phyloP scores from a whole-genome alignment of 768 basidiomycete species.

The Lenzites betulinus region DNA sequence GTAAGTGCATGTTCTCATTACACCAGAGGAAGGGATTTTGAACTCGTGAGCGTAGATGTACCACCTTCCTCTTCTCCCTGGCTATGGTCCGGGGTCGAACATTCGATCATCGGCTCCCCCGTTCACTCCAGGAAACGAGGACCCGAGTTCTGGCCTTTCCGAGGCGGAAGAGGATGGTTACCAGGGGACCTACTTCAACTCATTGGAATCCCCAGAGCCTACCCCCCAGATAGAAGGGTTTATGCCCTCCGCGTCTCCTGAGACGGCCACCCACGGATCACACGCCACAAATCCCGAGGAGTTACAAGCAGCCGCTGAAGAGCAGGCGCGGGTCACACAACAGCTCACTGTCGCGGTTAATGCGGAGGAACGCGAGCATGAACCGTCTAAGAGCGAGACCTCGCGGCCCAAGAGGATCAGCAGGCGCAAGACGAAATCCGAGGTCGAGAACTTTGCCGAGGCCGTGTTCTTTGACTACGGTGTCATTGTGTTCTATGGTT shows the following conservation, averaged over 20 bases:
- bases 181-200: constrained; percentile 77
- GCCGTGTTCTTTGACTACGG: constrained; percentile 86
- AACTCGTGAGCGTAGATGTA: constrained; percentile 62
- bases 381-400: constrained; percentile 2
- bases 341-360: background rate
- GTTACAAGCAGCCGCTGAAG: background rate
- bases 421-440: constrained; percentile 11
- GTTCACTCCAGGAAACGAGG: constrained; percentile 51
- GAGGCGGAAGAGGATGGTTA: constrained; percentile 92
- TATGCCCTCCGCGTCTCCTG: constrained; percentile 25
- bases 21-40: too few species aligned
- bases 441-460: constrained; percentile 63
- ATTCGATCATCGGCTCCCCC: constrained; percentile 81
- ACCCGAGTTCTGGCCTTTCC: constrained; percentile 68
- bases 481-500: constrained; percentile 90
- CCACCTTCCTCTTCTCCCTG: constrained; percentile 87
- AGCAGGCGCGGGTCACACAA: background rate
- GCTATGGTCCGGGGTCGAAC: constrained; percentile 83
- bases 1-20: too few species aligned
- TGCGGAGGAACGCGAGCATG: constrained; percentile 5
- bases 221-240: constrained; percentile 25
- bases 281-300: background rate
- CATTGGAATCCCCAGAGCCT: constrained; percentile 26
- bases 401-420: constrained; percentile 16
- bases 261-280: background rate